Base-by-base conservation (phyloP, 371 early-diverging fungal genomes). In the Actinomucor elegans region DNA sequence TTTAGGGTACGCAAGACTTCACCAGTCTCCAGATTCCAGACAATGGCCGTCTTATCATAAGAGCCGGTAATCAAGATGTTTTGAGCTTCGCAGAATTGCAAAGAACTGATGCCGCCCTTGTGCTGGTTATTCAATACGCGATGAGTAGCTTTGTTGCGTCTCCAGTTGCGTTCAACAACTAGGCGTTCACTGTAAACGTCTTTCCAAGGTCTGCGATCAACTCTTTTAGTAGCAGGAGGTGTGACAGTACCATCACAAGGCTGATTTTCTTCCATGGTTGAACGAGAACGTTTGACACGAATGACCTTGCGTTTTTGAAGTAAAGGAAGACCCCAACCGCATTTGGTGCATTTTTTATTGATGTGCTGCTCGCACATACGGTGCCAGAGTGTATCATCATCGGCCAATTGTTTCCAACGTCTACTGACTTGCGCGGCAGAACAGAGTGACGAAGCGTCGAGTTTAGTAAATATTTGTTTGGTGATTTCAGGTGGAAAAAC, bases 301-400 rank as follows among this genome's bases (percentile, higher is more conserved):
- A 60, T 26, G 0, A 56, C 53, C 56, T 64, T 63, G 38, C 66
- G 79, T 55, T 73, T 80, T 55, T 69, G 77, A 38, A 94, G 57
- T 12, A 90, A 59, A 31, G 94, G 95, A 32, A 94, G 69, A 2
- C 96, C 96, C 97, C 97, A 97, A 4, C 98, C 98, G 64, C 98
- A 97, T 55, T 90, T 95, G 23, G 80, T 77, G 57, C 98, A 97
- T 62, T 94, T 91, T 54, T 89, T 90, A 68, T 95, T 94, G 56
- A 97, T 97, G 52, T 97, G 98, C 70, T 96, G 97, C 26, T 87
- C 90, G 53, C 98, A 97, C 90, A 97, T 91, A 14, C 91, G 80
- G 46, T 94, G 91, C 98, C 98, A 97, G 8, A 97, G 69, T 0
- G 81, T 66, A 57, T 97, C 94, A 54, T 94, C 93, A 53, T 97